Conservation (phyloP, 257 asterid species). For the Salvia splendens region DNA sequence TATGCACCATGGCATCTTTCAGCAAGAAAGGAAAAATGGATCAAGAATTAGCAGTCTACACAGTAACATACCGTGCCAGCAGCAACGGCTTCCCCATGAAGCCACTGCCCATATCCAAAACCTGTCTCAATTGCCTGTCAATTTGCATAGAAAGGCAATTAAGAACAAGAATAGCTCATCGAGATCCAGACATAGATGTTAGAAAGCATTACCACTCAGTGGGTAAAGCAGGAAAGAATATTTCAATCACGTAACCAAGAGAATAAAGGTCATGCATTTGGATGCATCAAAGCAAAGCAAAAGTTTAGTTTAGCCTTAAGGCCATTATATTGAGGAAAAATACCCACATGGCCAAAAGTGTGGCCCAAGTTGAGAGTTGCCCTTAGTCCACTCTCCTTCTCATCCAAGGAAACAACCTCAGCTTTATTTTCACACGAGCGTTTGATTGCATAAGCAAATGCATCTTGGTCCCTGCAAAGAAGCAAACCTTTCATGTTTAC, state of each 20-base stretch:
- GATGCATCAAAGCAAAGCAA: background rate
- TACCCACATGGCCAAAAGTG: constrained; percentile 94
- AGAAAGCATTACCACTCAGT: background rate
- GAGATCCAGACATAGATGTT: background rate
- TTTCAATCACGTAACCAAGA: background rate
- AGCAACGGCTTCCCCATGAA: constrained; percentile 99
- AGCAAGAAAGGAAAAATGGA: background rate
- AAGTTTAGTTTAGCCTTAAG: constrained; percentile 8
- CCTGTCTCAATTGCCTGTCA: constrained; percentile 96
- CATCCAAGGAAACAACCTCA: constrained; percentile 92
- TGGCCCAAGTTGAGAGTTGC: constrained; percentile 98
- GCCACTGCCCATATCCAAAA: constrained; percentile 91
- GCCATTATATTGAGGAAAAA: constrained; percentile 24
- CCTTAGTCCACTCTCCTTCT: constrained; percentile 93
- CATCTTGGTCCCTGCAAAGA: constrained; percentile 68
- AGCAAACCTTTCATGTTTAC: constrained; percentile 27
- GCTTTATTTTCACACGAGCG: constrained; percentile 99
- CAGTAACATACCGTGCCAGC: constrained; percentile 77
- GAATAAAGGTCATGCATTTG: background rate
- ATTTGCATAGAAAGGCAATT: constrained; percentile 25
- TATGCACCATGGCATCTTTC: constrained; percentile 7
- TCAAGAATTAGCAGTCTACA: constrained; percentile 11
- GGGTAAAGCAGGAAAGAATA: constrained; percentile 16
- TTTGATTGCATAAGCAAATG: constrained; percentile 90
- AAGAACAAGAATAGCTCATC: constrained; percentile 8